A percentile compares a stretch with the other conserved stretches of the same genome.
These are phyloP conservation scores for Pseudogymnoascus sp. DNA, from an alignment of 2,329 filamentous ascomycete species.

Conservation along the genomic window DNA sequence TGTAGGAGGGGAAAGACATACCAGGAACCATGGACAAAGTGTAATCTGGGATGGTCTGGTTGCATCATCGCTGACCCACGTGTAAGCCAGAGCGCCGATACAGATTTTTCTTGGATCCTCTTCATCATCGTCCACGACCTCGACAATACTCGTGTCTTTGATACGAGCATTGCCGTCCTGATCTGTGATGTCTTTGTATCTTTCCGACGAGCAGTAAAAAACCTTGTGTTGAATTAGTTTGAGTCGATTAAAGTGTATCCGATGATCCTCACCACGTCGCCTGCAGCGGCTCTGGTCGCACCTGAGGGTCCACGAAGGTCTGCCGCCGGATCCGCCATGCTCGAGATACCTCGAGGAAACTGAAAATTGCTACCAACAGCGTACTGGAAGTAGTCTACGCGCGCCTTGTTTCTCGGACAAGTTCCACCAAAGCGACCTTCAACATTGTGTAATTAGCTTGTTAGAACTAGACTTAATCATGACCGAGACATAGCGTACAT, in stretches of 20 bases:
- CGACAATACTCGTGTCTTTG: neutral
- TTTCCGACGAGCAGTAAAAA: neutral
- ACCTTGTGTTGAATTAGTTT: neutral
- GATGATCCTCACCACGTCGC: neutral
- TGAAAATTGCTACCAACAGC: neutral
- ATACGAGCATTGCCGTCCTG: neutral
- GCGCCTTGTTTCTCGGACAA: conserved; percentile 4
- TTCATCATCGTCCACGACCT: neutral
- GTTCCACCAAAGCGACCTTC: too few relatives aligned
- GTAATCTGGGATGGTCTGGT: neutral
- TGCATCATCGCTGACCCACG: neutral
- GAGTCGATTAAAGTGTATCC: neutral
- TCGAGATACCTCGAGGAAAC: neutral
- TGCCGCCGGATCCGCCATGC: neutral
- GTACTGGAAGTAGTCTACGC: conserved; percentile 5
- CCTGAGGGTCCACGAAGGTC: neutral
- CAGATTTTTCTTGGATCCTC: neutral
- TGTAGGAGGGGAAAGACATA: neutral
- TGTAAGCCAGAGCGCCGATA: neutral
- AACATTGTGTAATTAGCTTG: too few relatives aligned
- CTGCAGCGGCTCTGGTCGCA: neutral
- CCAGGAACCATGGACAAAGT: neutral
- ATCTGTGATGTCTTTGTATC: neutral
- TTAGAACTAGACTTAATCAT: too few relatives aligned
- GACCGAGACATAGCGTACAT: too few relatives aligned